Base-by-base conservation (phyloP, 2,329 filamentous ascomycete species). In the Fonsecaea pedrosoi region DNA sequence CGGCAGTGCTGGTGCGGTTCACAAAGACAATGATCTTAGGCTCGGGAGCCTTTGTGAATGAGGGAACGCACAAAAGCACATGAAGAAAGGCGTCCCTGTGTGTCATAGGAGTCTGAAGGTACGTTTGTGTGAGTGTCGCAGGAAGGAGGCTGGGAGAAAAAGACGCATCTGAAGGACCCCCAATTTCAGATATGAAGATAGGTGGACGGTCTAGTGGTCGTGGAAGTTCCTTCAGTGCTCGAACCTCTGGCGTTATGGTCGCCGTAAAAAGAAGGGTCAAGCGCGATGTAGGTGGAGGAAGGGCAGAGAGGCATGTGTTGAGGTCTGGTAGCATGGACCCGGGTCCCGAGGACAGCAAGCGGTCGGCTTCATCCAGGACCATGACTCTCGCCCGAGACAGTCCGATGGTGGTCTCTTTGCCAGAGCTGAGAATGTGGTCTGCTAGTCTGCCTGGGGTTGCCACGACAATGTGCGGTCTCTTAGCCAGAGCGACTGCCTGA, bases 191-290 rank as follows among this genome's bases (percentile, higher is more conserved):
- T 35, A 97, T 86, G 78, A 94, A 97, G 42, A 96, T 89, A 1
- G 92, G 90, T 60, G 87, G 88, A 69, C 91, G 90, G 60, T 87
- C 88, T 1, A 87, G 84, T 53, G 88, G 84, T 45, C 87, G 83
- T 8, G 92, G 89, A 81, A 92, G 87, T 66, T 90, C 86, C 78
- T 96, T 95, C 66, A 98, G 81, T 2, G 92, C 92, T 58, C 92
- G 88, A 3, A 99, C 93, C 81, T 98, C 94, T 2, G 92, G 89
- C 0, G 95, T 98, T 53, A 99, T 89, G 1, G 95, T 99, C 15
- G 95, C 95, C 8, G 95, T 99, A 81, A 99, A 99, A 2, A 99
- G 86, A 15, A 96, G 87, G 0, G 94, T 99, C 78, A 99, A 94
- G n/a, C 95, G 87, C 75, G 92, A 84, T 1, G 85, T 81, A 4